Base-by-base conservation (phyloP, 2,329 filamentous ascomycete genomes). In the Neonectria sp. region DNA sequence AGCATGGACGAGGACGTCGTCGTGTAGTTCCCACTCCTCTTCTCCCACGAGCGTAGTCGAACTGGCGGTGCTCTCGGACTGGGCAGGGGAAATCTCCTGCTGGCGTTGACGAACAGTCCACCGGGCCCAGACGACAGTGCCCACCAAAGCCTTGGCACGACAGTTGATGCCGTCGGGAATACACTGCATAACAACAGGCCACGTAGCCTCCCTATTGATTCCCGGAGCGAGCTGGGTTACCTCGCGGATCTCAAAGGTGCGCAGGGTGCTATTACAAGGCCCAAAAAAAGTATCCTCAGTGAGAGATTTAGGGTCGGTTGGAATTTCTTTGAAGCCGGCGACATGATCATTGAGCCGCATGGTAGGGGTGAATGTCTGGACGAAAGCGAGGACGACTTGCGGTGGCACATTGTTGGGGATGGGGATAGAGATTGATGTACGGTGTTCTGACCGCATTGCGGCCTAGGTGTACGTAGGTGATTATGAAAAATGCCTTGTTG, bases 171-270 rank as follows among this genome's bases (percentile, higher is more conserved):
- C 83, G 46, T 75, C 69, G 21, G 75, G 75, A 40, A 82, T 78
- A 63, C 74, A 78, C 72, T 85, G 83, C 65, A 85, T 82, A 24
- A 81, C 78, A 61, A 80, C 81, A 3, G 80, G 79, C 63, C 84
- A 80, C 52, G 70, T 71, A 37, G 84, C 76, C 48, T 80, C 77
- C 69, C 80, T 82, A 45, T 72, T 76, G 29, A 82, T 67, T 51
- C 81, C 80, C 1, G 82, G 80, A 6, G 83, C 74, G 11, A 82
- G 65, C 13, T 70, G 71, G 43, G 78, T 73, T 52, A 68, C 68
- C 56, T 79, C 76, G 52, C 71, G 71, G 25, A 60, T 48, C 6
- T 49, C 37, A 43, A 52, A 60, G 17, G 48, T 48, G 29, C 57
- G 57, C 35, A 60, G 29, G 5, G 57, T 43, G 6, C 17, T 25